Base-by-base conservation (phyloP, 192 early-diverging fungal species). In the Umbelopsis sp. region DNA sequence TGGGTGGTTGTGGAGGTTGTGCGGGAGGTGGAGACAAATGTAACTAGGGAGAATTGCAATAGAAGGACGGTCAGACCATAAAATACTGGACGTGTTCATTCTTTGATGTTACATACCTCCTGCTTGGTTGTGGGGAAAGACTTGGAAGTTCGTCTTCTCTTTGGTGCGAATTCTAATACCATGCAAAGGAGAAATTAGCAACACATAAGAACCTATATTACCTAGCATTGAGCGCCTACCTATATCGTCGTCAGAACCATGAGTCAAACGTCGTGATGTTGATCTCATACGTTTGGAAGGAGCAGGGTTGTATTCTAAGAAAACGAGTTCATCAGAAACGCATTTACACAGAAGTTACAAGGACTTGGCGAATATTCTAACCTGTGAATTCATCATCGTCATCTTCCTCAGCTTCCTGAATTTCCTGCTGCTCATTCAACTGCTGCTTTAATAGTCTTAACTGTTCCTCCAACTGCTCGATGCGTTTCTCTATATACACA, bases 381-480 rank as follows among this genome's bases (percentile, higher is more conserved):
- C 56, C 56, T 34, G 11, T 32, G 20, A 62, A 62, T 29, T 62
- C 56, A 29, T 62, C 56, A 34, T 62, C 56, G 16, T 62, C 17
- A 12, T 62, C 56, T 17, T 62, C 56, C 31, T 62, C 56, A 20
- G n/a, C n/a, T 49, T 49, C 47, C 5, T 62, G 29, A 12, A 62
- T 62, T 20, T 14, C 31, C n/a, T 62, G 56, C 26, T 62, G 56
- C 8, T 62, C 29, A 34, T 62, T 62, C 7, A 62, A 26, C 8
- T 62, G 56, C 56, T 62, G 16, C 31, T 62, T 62, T 17, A 62
- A 34, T 12, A 11, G 56, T 16, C 56, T 62, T n/a, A 62, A 34
- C 14, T 62, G 56, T 26, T 11, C 56, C 8, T 62, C 56, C 56
- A 62, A 32, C 31, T 62, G 56, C 31, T 62, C 56, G 26, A 62